These are phyloP conservation scores for Hypomyces perniciosus DNA, from an alignment of 2,329 filamentous ascomycete genomes.

Conservation along the genomic window DNA sequence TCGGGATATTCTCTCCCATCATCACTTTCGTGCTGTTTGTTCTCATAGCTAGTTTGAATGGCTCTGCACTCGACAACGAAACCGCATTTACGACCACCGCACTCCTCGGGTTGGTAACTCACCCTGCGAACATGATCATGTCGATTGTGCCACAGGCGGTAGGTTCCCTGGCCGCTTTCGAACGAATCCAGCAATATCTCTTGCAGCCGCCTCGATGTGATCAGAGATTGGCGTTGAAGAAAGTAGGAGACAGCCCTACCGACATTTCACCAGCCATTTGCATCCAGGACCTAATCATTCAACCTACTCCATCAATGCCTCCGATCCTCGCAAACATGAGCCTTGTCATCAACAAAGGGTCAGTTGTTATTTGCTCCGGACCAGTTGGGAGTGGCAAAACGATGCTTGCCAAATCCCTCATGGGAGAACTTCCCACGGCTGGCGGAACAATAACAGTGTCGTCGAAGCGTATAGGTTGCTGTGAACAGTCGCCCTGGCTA, in stretches of 20 bases:
- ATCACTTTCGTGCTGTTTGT: slow-evolving; percentile 33
- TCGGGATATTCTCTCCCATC: slow-evolving; percentile 36
- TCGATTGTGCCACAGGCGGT: slow-evolving; percentile 11
- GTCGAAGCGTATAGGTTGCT: slow-evolving; percentile 13
- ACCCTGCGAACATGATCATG: slow-evolving; percentile 19
- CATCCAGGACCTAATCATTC: slow-evolving; percentile 2
- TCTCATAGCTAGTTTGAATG: slow-evolving; percentile 18
- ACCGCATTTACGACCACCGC: slow-evolving; percentile 5
- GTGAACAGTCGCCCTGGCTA: slow-evolving; percentile 19
- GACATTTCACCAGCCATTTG: background rate
- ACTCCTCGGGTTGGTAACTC: slow-evolving; percentile 9
- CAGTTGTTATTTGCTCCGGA: slow-evolving; percentile 22
- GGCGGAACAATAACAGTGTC: slow-evolving; percentile 8
- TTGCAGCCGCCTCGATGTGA: slow-evolving; percentile 14
- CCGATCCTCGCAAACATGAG: slow-evolving; percentile 13
- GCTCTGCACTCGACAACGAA: slow-evolving; percentile 24
- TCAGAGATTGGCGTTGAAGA: background rate
- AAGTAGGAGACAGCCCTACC: background rate
- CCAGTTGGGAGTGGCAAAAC: slow-evolving; percentile 25
- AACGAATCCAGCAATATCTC: slow-evolving; percentile 33
- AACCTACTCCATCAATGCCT: background rate
- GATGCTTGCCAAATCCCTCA: slow-evolving; percentile 17
- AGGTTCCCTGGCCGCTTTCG: slow-evolving; percentile 26
- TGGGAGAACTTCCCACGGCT: slow-evolving; percentile 12
- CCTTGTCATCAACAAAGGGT: slow-evolving; percentile 18